A percentile compares a stretch with the other conserved stretches of the same genome.
Conservation (phyloP, 306 rosid genomes). For the Oxytropis ochrocephala region DNA sequence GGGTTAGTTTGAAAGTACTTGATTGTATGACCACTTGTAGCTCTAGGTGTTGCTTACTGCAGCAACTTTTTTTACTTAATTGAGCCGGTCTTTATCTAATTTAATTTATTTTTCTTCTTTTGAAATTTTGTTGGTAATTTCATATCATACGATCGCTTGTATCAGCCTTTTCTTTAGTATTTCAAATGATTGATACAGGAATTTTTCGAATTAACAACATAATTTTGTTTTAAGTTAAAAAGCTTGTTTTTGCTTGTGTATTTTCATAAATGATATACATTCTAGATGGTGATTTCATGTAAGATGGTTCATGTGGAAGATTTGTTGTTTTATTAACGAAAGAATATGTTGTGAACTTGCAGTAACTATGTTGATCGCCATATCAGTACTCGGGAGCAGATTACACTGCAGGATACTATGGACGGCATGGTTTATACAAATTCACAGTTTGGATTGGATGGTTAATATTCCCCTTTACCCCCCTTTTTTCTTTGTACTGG, state of each 20-base stretch:
- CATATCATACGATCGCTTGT: background rate
- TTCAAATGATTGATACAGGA: background rate
- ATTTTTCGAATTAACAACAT: background rate
- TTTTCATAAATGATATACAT: background rate
- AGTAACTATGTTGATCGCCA: slow-evolving; percentile 96
- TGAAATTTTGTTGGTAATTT: background rate
- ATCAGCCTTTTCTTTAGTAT: background rate
- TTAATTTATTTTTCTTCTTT: slow-evolving; percentile 1
- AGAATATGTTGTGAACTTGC: slow-evolving; percentile 42
- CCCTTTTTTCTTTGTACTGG: background rate
- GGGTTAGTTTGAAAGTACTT: slow-evolving; percentile 56
- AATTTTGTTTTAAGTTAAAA: background rate
- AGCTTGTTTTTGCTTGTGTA: background rate
- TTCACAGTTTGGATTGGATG: slow-evolving; percentile 98
- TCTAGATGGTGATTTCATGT: slow-evolving; percentile 7
- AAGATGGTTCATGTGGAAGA: slow-evolving; percentile 18
- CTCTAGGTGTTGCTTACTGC: slow-evolving; percentile 14
- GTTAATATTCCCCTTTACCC: slow-evolving; percentile 39
- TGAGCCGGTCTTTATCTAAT: background rate
- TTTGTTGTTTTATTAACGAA: slow-evolving; percentile 24
- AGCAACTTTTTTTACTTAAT: background rate
- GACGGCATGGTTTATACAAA: slow-evolving; percentile 90
- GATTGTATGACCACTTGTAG: slow-evolving; percentile 9
- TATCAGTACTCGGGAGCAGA: slow-evolving; percentile 89
- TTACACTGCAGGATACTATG: slow-evolving; percentile 92